A percentile compares a stretch with the other conserved stretches of the same genome.
phyloP scores from a whole-genome alignment of 345 rosid genomes.

The Gossypium herbaceum region DNA sequence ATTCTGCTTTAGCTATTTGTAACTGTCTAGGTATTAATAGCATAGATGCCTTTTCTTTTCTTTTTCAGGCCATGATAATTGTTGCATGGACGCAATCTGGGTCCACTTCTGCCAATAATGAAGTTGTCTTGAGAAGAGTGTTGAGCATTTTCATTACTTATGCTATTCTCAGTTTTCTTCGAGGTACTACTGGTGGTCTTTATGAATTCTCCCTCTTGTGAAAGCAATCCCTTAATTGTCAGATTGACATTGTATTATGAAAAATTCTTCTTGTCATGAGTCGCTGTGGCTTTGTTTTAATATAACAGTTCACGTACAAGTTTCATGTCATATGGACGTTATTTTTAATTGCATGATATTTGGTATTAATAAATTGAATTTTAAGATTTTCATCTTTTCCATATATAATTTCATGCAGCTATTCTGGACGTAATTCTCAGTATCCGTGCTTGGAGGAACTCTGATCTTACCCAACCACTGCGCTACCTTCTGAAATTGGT shows the following conservation, averaged over 20 bases:
- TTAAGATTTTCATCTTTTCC: background rate
- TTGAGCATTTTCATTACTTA: conserved; percentile 85
- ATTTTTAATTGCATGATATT: background rate
- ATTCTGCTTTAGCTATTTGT: conserved; percentile 8
- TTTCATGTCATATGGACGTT: background rate
- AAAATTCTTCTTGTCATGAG: background rate
- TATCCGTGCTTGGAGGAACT: conserved; percentile 75
- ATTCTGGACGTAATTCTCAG: conserved; percentile 74
- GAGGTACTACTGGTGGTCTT: conserved; percentile 41
- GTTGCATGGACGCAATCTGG: conserved; percentile 73
- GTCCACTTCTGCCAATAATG: conserved; percentile 33
- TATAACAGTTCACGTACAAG: conserved; percentile 6
- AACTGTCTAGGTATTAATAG: conserved; percentile 16
- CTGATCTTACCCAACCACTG: conserved; percentile 60
- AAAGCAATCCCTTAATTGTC: conserved; percentile 5
- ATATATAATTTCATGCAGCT: conserved; percentile 38
- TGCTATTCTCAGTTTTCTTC: conserved; percentile 75
- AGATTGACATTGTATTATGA: background rate
- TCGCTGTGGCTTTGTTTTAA: background rate
- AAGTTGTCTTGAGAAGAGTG: conserved; percentile 54
- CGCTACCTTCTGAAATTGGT: conserved; percentile 71
- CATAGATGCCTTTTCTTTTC: conserved; percentile 19
- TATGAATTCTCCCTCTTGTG: conserved; percentile 5
- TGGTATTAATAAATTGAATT: background rate
- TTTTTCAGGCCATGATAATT: conserved; percentile 84